Percentiles rank a stretch among this genome's conserved stretches.
Conservation (phyloP, 345 rosid genomes). For the Eutrema japonicum region DNA sequence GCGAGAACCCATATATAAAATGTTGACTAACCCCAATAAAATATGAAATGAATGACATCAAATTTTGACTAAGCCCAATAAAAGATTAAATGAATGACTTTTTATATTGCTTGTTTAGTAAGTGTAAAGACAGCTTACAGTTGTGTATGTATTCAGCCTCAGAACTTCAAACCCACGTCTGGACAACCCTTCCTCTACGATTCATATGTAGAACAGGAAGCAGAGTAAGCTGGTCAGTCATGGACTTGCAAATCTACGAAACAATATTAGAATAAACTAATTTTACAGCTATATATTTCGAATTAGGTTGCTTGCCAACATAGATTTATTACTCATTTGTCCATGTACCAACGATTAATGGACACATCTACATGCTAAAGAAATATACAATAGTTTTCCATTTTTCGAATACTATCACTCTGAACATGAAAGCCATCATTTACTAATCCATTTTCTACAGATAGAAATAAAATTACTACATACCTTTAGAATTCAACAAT, state of each 20-base stretch:
- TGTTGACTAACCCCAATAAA: background rate
- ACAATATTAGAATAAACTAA: constrained; percentile 4
- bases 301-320: constrained; percentile 8
- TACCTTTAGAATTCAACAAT: background rate
- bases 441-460: background rate
- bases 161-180: constrained; percentile 89
- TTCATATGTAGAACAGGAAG: constrained; percentile 34
- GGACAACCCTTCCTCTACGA: constrained; percentile 82
- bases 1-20: background rate
- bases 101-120: background rate
- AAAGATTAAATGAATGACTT: background rate
- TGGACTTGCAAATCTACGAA: background rate
- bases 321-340: background rate
- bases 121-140: constrained; percentile 59
- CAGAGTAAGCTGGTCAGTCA: constrained; percentile 30
- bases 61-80: background rate
- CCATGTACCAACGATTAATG: background rate
- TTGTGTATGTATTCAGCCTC: constrained; percentile 90
- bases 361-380: constrained; percentile 7
- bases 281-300: background rate
- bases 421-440: background rate
- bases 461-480: background rate
- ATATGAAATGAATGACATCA: background rate
- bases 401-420: background rate
- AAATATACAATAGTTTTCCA: background rate